Evolutionary conservation across 2,329 filamentous ascomycete species (phyloP).

Genomic region (Colletotrichum liaoningense): DNA sequence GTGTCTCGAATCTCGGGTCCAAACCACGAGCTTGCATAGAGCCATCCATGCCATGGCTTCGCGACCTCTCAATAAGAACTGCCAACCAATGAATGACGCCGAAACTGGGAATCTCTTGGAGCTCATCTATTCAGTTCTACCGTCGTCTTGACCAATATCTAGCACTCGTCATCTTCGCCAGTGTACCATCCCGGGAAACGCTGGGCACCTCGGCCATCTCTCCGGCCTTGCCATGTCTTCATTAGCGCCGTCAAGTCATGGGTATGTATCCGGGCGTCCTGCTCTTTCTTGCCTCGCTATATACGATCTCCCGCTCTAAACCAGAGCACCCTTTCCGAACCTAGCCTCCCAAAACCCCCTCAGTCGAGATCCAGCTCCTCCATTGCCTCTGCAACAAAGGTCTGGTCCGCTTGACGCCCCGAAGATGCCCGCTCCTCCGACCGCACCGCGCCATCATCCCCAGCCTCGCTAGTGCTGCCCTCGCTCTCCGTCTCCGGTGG

Average conservation of each 20-base stretch:
- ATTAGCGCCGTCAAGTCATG: constrained; percentile 24
- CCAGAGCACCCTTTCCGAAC: not conserved
- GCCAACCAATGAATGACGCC: not conserved
- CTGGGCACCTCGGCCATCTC: not conserved
- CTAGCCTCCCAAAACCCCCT: not conserved
- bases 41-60: constrained; percentile 5
- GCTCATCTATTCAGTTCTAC: not conserved
- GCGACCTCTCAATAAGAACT: not conserved
- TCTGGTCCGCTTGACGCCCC: constrained; percentile 20
- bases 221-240: not conserved
- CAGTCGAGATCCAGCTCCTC: constrained; percentile 40
- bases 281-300: not conserved
- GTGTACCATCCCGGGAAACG: not conserved
- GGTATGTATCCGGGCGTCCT: constrained; percentile 13
- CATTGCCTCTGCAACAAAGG: constrained; percentile 39
- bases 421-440: constrained; percentile 15
- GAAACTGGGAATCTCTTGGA: not conserved
- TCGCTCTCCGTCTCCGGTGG: constrained; percentile 68
- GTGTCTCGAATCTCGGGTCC: constrained; percentile 7
- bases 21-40: constrained; percentile 31
- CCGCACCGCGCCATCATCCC: constrained; percentile 44
- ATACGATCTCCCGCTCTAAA: not conserved
- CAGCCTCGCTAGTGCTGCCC: constrained; percentile 53
- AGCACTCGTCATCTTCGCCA: not conserved
- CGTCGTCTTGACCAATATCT: constrained; percentile 5